phyloP scores from a whole-genome alignment of 106 monocot genomes.

The Narthecium ossifragum region DNA sequence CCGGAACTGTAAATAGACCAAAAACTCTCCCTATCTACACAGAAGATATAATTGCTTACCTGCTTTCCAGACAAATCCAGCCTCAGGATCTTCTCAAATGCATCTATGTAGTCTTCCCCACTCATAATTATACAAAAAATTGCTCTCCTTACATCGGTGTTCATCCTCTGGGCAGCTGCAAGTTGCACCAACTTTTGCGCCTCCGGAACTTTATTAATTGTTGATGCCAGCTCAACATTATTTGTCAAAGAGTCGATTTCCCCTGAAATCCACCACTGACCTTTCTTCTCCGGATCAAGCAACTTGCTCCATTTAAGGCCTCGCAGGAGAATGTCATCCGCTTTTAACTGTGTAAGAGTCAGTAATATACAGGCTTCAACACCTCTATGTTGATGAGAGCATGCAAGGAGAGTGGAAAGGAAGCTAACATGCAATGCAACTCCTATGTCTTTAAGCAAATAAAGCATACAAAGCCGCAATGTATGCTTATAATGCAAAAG shows the following conservation, averaged over 20 bases:
- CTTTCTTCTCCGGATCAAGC: constrained; percentile 88
- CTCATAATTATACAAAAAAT: constrained; percentile 96
- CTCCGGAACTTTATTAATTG: constrained; percentile 56
- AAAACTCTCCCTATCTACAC: constrained; percentile 3
- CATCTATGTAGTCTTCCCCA: constrained; percentile 90
- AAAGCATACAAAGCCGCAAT: too few species aligned
- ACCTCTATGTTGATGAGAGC: too few species aligned
- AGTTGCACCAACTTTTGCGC: constrained; percentile 77
- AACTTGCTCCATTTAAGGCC: constrained; percentile 81
- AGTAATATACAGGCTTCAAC: too few species aligned
- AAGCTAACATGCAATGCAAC: too few species aligned
- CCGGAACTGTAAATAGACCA: background rate
- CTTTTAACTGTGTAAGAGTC: constrained; percentile 52
- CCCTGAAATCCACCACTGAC: constrained; percentile 92
- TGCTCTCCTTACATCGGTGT: constrained; percentile 80
- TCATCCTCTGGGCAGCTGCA: constrained; percentile 87
- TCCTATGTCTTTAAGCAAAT: too few species aligned
- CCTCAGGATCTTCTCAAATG: constrained; percentile 90
- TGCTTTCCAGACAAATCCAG: constrained; percentile 85
- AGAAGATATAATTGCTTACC: constrained; percentile 24
- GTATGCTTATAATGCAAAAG: too few species aligned
- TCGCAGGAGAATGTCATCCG: constrained; percentile 69
- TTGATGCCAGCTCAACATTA: constrained; percentile 44
- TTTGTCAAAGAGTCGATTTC: constrained; percentile 28
- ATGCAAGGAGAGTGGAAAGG: too few species aligned